A percentile compares a stretch with the other conserved stretches of the same genome.
These are phyloP conservation scores for Penicillium sclerotiorum DNA, from an alignment of 2,329 filamentous ascomycete genomes.

Conservation along the genomic window DNA sequence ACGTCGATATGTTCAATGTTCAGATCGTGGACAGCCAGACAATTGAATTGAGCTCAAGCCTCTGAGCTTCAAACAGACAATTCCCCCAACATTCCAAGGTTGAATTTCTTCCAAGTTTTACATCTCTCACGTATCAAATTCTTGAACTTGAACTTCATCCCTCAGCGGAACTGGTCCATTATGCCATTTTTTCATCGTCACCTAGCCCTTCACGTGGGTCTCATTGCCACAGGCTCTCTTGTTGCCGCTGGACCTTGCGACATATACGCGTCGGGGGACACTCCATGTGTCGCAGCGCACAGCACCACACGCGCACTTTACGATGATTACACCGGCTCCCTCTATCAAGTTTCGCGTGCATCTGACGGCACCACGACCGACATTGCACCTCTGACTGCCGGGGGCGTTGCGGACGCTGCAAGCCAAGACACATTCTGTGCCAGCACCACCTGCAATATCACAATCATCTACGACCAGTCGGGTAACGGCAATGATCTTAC, in stretches of 20 bases:
- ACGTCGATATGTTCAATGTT: too few species aligned
- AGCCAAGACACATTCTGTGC: slow-evolving; percentile 65
- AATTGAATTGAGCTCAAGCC: too few species aligned
- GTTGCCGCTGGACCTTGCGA: slow-evolving; percentile 62
- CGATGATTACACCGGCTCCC: slow-evolving; percentile 53
- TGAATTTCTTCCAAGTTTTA: too few species aligned
- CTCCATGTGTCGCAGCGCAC: slow-evolving; percentile 66
- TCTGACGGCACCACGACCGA: slow-evolving; percentile 53
- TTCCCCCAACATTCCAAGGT: too few species aligned
- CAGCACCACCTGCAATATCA: slow-evolving; percentile 64
- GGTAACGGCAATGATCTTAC: slow-evolving; percentile 64
- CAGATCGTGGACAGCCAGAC: too few species aligned
- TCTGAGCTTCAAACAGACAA: too few species aligned
- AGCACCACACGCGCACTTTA: slow-evolving; percentile 67
- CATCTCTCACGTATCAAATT: too few species aligned
- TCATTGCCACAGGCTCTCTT: slow-evolving; percentile 43
- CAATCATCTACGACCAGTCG: slow-evolving; percentile 68
- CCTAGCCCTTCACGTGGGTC: too few species aligned
- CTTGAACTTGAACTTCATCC: too few species aligned
- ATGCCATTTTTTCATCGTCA: too few species aligned
- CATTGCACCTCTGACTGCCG: slow-evolving; percentile 57
- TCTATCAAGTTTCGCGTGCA: slow-evolving; percentile 63
- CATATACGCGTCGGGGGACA: slow-evolving; percentile 60
- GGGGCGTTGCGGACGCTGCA: slow-evolving; percentile 64
- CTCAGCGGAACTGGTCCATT: too few species aligned